Percentiles rank a stretch among this genome's conserved stretches.
Evolutionary conservation across 441 rosid genomes (phyloP).

Genomic region (Pelargonium cotyledonis): DNA sequence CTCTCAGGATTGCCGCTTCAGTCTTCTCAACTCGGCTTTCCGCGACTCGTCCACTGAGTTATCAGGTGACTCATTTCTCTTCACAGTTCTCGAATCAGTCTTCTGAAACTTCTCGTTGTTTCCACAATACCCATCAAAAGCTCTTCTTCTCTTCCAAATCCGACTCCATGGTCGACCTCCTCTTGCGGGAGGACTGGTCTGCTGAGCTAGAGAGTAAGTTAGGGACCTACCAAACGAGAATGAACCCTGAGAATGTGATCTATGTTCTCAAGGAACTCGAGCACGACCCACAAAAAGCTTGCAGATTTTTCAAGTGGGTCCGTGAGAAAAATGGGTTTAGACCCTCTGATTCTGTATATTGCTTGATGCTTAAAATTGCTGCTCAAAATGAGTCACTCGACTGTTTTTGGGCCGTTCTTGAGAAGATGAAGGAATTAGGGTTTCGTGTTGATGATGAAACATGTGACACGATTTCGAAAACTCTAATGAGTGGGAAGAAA

Average conservation of each 20-base stretch:
- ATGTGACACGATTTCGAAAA: conserved; percentile 33
- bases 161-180: conserved; percentile 39
- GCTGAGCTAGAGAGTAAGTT: conserved; percentile 44
- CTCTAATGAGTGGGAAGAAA: conserved; percentile 44
- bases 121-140: conserved; percentile 22
- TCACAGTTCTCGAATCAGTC: conserved; percentile 9
- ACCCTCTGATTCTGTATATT: conserved; percentile 56
- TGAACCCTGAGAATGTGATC: conserved; percentile 55
- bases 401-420: conserved; percentile 53
- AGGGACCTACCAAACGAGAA: conserved; percentile 21
- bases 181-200: conserved; percentile 47
- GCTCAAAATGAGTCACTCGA: conserved; percentile 45
- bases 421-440: conserved; percentile 64
- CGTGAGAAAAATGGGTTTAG: conserved; percentile 43
- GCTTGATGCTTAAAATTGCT: conserved; percentile 58
- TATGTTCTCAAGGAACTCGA: conserved; percentile 64
- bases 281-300: conserved; percentile 55
- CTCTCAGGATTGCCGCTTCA: conserved; percentile 35
- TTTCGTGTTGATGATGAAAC: conserved; percentile 69
- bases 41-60: conserved; percentile 13
- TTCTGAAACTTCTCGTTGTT: conserved; percentile 14
- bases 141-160: conserved; percentile 39
- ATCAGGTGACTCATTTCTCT: conserved; percentile 40
- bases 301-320: conserved; percentile 59
- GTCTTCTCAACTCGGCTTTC: conserved; percentile 24